A percentile compares a stretch with the other conserved stretches of the same genome.
Evolutionary conservation across 2,329 filamentous ascomycete species (phyloP).

Genomic region (Tricladium varicosporioides): DNA sequence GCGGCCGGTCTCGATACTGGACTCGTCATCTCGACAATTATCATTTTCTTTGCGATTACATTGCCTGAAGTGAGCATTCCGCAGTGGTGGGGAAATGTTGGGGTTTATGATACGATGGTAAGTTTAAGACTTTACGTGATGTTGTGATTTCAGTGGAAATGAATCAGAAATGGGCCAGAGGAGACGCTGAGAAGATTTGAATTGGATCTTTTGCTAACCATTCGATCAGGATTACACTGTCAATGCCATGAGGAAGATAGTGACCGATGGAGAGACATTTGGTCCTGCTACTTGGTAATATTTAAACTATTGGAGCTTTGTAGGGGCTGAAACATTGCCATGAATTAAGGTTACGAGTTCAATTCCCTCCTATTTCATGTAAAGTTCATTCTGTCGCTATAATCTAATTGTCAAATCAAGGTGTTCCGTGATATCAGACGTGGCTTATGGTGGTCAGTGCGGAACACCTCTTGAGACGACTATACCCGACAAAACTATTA

Average conservation of each 20-base stretch:
- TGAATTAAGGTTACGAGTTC: too few species aligned
- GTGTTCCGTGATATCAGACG: too few species aligned
- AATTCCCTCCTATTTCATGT: too few species aligned
- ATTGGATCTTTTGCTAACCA: background rate
- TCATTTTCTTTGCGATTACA: conserved; percentile 70
- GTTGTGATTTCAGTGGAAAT: background rate
- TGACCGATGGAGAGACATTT: conserved; percentile 57
- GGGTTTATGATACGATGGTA: conserved; percentile 58
- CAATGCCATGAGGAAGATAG: conserved; percentile 52
- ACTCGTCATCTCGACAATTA: conserved; percentile 61
- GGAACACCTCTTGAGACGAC: too few species aligned
- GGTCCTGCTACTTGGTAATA: conserved; percentile 53
- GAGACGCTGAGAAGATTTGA: background rate
- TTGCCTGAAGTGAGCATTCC: conserved; percentile 61
- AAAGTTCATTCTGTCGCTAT: too few species aligned
- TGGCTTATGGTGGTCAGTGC: too few species aligned
- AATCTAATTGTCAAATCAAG: too few species aligned
- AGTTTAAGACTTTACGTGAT: background rate
- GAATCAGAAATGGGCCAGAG: background rate
- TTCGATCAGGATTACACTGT: conserved; percentile 14
- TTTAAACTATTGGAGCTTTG: too few species aligned
- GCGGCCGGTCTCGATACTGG: conserved; percentile 71
- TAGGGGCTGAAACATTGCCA: too few species aligned
- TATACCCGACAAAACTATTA: too few species aligned
- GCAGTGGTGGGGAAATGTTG: conserved; percentile 66